Evolutionary conservation across 208 protist genomes (phyloP), one percentile per base, ranked within the genome.

Genomic region (Leishmania braziliensis): DNA sequence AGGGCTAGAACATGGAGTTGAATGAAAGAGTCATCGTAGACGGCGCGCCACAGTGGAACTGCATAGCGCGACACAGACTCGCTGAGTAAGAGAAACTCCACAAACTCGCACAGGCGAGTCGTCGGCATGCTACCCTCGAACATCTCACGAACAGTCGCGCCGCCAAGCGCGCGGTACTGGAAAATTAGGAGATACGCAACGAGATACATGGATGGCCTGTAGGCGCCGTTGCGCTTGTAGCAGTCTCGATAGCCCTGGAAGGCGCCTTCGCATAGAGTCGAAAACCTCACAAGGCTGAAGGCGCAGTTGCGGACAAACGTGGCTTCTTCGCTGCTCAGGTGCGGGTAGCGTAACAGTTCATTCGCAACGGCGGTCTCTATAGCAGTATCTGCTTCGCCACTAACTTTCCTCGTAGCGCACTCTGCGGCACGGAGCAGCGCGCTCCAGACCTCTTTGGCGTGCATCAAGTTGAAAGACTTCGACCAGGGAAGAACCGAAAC

Each of bases 111-210:
- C 46, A 96, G 85, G 54, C 88, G 86, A n/a, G 77, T 77, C 5
- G 78, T 85, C 4, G 89, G 83, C 58, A 85, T 92, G 73, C 83
- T 82, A 18, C 78, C 72, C 78, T 90, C 81, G 23, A 97, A 75
- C 50, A 97, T 82, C 76, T 89, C 79, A 2, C 94, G 89, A 60
- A 95, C 72, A 39, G 76, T 69, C 2, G 88, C 77, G 16, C 84
- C 86, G 46, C 89, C 90, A 18, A 97, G 50, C 1, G 84, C 72
- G 29, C 58, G 75, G 77, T 93, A 95, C 50, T 86, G 82, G 74
- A 96, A 97, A n/a, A 95, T 79, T 39, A 95, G 56, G 43, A 97
- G 58, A 82, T 95, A 95, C 4, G 92, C 90, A 6, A 92, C 87
- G 56, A 97, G 84, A 68, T 94, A 92, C 90, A 97, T 94, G 36